Percentiles rank a stretch among this genome's conserved stretches.
These are phyloP conservation scores for Leptographium wingfieldii DNA, from an alignment of 2,329 filamentous ascomycete genomes.

Conservation along the genomic window DNA sequence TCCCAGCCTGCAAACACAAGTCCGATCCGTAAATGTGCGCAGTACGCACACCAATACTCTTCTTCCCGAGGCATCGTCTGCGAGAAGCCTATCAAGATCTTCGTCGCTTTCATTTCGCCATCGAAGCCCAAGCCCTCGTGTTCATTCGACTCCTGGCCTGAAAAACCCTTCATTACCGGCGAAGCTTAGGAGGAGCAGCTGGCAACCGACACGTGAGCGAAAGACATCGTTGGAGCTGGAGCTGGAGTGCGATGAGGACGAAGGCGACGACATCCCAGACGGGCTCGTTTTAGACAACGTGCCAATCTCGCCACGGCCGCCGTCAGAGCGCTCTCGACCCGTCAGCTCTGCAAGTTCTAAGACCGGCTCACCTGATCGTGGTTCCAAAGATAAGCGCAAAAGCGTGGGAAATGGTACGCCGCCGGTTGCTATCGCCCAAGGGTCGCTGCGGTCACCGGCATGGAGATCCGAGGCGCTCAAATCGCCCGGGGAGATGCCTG, in stretches of 20 bases:
- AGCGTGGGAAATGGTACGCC: constrained; percentile 54
- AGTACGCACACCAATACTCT: constrained; percentile 32
- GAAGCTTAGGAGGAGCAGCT: constrained; percentile 48
- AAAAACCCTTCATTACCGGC: constrained; percentile 26
- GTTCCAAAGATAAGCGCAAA: constrained; percentile 36
- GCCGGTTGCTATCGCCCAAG: constrained; percentile 43
- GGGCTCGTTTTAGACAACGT: constrained; percentile 72
- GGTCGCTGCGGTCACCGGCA: constrained; percentile 43
- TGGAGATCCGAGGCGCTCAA: constrained; percentile 35
- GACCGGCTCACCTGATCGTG: constrained; percentile 39
- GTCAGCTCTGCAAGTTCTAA: constrained; percentile 39
- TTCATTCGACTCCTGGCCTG: constrained; percentile 29
- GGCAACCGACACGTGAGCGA: constrained; percentile 52
- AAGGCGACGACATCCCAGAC: constrained; percentile 67
- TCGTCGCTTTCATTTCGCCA: constrained; percentile 28
- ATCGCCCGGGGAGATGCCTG: constrained; percentile 23
- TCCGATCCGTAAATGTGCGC: constrained; percentile 35
- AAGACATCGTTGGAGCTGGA: constrained; percentile 62
- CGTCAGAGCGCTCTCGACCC: constrained; percentile 35
- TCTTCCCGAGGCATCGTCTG: constrained; percentile 17
- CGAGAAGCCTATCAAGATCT: constrained; percentile 22
- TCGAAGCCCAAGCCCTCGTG: constrained; percentile 37
- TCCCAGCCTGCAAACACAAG: constrained; percentile 31
- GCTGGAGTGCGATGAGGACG: constrained; percentile 63
- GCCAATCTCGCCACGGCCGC: constrained; percentile 62